phyloP scores from a whole-genome alignment of 768 basidiomycete genomes.

The Guyanaporus albipodus region DNA sequence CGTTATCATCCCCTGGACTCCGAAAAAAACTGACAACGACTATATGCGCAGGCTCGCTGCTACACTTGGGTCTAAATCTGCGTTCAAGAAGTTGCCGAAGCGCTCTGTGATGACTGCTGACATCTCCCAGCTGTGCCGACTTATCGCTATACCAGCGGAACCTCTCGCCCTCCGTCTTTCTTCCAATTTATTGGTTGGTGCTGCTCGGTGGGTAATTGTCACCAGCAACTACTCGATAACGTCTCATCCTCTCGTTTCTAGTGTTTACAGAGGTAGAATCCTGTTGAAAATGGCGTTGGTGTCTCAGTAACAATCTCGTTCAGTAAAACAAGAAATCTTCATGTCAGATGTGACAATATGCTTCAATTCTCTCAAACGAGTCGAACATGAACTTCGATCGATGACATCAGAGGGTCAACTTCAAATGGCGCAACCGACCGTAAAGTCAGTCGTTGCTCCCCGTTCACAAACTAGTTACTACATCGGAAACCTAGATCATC shows the following conservation, averaged over 20 bases:
- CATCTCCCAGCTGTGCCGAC: constrained; percentile 72
- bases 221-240: not conserved
- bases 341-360: constrained; percentile 76
- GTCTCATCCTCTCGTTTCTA: constrained; percentile 16
- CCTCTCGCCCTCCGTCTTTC: constrained; percentile 84
- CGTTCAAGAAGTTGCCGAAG: constrained; percentile 78
- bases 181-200: constrained; percentile 87
- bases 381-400: constrained; percentile 61
- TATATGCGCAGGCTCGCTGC: constrained; percentile 71
- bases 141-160: constrained; percentile 80
- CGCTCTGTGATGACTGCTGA: constrained; percentile 83
- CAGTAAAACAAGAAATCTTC: constrained; percentile 85
- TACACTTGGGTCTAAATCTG: constrained; percentile 83
- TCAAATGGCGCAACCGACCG: constrained; percentile 66
- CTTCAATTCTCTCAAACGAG: constrained; percentile 73
- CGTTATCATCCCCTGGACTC: not conserved
- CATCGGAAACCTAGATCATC: constrained; percentile 39
- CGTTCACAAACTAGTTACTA: not conserved
- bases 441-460: constrained; percentile 44
- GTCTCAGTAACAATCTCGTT: constrained; percentile 4
- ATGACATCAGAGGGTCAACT: constrained; percentile 47
- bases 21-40: constrained; percentile 7
- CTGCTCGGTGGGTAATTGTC: constrained; percentile 59
- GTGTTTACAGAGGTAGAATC: constrained; percentile 46
- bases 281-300: not conserved